Evolutionary conservation across 805 yeast genomes (phyloP).

Genomic region (Saturnispora besseyi): DNA sequence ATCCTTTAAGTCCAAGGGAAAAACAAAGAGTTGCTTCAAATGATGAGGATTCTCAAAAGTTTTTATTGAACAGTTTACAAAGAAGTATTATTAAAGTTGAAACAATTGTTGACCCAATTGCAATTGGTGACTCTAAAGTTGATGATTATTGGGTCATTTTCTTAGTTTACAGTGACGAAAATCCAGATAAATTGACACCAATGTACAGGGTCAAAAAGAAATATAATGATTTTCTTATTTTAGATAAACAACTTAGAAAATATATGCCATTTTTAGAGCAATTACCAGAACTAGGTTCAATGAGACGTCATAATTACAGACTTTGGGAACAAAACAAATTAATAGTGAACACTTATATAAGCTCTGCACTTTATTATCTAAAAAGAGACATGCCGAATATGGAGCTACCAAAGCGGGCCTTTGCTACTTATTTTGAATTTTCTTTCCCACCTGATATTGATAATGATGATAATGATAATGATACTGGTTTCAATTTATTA

Average conservation of each 20-base stretch:
- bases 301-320: conserved; percentile 21
- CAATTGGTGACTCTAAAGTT: conserved; percentile 23
- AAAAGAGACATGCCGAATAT: conserved; percentile 10
- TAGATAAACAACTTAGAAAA: conserved; percentile 55
- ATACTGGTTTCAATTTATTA: neutral
- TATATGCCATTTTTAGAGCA: conserved; percentile 21
- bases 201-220: conserved; percentile 63
- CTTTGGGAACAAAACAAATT: conserved; percentile 28
- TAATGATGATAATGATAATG: neutral
- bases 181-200: conserved; percentile 44
- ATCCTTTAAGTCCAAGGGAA: neutral
- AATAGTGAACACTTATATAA: conserved; percentile 24
- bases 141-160: conserved; percentile 58
- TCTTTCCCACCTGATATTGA: conserved; percentile 8
- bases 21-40: neutral
- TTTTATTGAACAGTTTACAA: conserved; percentile 22
- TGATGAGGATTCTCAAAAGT: conserved; percentile 18
- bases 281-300: conserved; percentile 21
- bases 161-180: conserved; percentile 51
- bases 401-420: conserved; percentile 15
- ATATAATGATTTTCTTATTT: conserved; percentile 45
- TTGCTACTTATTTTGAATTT: conserved; percentile 24
- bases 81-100: conserved; percentile 25
- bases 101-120: conserved; percentile 24
- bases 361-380: conserved; percentile 15